Evolutionary conservation across 176 grass and related monocot genomes (phyloP).

Genomic region (Carex kokanica): DNA sequence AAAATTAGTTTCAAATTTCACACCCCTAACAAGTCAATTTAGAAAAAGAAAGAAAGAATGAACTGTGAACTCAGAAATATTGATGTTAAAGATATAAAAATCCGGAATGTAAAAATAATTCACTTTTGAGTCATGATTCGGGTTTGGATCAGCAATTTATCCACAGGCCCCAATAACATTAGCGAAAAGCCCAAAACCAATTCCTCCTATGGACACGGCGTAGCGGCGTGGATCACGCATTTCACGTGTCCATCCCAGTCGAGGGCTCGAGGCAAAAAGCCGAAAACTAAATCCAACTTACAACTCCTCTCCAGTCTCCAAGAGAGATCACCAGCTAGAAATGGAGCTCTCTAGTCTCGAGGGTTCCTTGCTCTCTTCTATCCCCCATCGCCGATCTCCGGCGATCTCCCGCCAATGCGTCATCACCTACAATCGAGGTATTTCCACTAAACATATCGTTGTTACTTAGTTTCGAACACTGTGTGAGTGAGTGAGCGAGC

Average conservation of each 20-base stretch:
- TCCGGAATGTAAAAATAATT: too few relatives aligned
- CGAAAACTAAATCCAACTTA: not conserved
- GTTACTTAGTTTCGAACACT: not conserved
- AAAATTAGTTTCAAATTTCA: too few relatives aligned
- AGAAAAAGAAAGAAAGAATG: too few relatives aligned
- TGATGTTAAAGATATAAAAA: too few relatives aligned
- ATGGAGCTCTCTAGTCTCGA: constrained; percentile 23
- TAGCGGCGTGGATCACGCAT: not conserved
- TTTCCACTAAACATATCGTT: not conserved
- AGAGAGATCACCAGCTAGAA: not conserved
- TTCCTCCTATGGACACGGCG: not conserved
- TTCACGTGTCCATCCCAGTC: not conserved
- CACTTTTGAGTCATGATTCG: too few relatives aligned
- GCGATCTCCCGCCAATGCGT: not conserved
- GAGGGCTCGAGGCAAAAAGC: too few relatives aligned
- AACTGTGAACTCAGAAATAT: too few relatives aligned
- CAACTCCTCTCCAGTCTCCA: not conserved
- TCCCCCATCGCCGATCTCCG: not conserved
- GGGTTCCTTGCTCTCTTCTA: not conserved
- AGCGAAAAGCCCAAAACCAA: not conserved
- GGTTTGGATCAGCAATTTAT: too few relatives aligned
- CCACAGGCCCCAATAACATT: not conserved
- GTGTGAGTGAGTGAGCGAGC: not conserved
- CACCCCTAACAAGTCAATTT: too few relatives aligned
- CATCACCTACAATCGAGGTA: constrained; percentile 19